These are phyloP conservation scores for Detonula confervacea DNA, from an alignment of 352 stramenopile genomes.

Conservation along the genomic window DNA sequence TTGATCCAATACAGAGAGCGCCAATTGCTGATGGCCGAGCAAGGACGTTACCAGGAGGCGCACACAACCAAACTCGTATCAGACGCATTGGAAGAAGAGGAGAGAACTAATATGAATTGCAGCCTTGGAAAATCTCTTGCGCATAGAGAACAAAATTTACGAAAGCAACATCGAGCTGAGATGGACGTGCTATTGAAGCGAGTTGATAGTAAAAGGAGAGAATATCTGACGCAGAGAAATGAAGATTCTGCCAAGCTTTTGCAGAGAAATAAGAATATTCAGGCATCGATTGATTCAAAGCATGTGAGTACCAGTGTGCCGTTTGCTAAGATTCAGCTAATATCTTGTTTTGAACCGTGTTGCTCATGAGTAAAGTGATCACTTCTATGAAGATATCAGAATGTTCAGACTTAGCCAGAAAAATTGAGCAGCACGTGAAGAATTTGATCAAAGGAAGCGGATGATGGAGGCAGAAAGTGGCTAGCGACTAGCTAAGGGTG, in stretches of 20 bases:
- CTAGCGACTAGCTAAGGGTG: no score
- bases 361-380: no score
- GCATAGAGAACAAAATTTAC: constrained; percentile 90
- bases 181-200: constrained; percentile 92
- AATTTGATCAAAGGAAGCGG: no score
- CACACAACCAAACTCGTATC: constrained; percentile 95
- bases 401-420: no score
- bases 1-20: constrained; percentile 93
- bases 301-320: no score
- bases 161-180: constrained; percentile 92
- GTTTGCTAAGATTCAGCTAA: no score
- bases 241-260: constrained; percentile 92
- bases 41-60: constrained; percentile 93
- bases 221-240: constrained; percentile 93
- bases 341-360: no score
- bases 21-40: constrained; percentile 92
- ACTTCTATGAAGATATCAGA: no score
- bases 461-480: no score
- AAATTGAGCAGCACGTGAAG: no score
- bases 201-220: constrained; percentile 92
- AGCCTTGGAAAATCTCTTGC: constrained; percentile 46
- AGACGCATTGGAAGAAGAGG: constrained; percentile 92
- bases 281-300: constrained; percentile 92
- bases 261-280: constrained; percentile 95
- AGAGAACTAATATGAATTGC: constrained; percentile 89